Base-by-base conservation (phyloP, 441 rosid genomes). In the Rhodomyrtus psidioides region DNA sequence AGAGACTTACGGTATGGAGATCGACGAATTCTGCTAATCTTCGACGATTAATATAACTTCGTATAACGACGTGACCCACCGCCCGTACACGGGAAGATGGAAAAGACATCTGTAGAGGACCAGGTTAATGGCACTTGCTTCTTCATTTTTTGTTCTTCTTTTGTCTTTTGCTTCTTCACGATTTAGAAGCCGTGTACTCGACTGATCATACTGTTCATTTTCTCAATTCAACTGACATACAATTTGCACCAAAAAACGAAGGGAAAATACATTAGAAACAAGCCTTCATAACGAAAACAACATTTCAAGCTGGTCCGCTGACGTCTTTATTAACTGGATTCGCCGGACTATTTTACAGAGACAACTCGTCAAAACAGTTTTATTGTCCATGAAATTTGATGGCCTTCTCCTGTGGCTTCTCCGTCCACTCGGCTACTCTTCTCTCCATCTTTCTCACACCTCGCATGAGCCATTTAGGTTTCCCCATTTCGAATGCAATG, bases 231-330 rank as follows among this genome's bases (percentile, higher is more conserved):
- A 34, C 7, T 16, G 0, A 65, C 5, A 9, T 65, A 8, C 13
- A 24, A 23, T 24, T 24, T 24, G 59, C n/a, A 23, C 27, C 3
- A 1, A 26, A 16, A 13, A 58, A 58, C 7, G 0, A n/a, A 16
- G 2, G n/a, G 9, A n/a, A 4, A n/a, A 14, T 16, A 58, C 17
- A 58, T n/a, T 13, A 4, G 0, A n/a, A 58, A n/a, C 62, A 58
- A 13, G 4, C 17, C 30, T 2, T 58, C 62, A 3, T n/a, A 58
- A 58, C 8, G 8, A 3, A 58, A n/a, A 12, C n/a, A 16, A 10
- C 15, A 58, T 12, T n/a, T 5, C 4, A 58, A 58, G 7, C 8
- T 58, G 0, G 0, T 15, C 0, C 0, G 9, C 1, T 0, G 4
- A 58, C 30, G 12, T 58, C 30, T n/a, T 13, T 58, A 26, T 12